Evolutionary conservation across 2,329 filamentous ascomycete species (phyloP).

Genomic region (Pseudogymnoascus sp.): DNA sequence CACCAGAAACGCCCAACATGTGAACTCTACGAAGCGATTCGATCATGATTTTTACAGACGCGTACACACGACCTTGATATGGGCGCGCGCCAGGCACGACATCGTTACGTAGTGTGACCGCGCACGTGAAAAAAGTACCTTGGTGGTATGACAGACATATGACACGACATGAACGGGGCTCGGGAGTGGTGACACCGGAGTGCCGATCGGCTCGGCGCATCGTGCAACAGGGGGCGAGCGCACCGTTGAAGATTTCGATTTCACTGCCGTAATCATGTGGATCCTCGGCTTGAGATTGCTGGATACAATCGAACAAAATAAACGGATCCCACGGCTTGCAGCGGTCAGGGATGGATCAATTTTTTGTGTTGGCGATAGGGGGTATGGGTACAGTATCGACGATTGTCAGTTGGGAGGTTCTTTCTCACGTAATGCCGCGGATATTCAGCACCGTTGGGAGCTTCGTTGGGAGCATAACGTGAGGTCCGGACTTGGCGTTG

Average conservation of each 20-base stretch:
- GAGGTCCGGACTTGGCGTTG: neutral
- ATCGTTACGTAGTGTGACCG: neutral
- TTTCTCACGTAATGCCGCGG: neutral
- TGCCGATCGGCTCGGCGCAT: slow-evolving; percentile 3
- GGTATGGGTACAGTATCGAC: neutral
- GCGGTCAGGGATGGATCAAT: neutral
- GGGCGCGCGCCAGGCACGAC: neutral
- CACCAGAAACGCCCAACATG: neutral
- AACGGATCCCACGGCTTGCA: neutral
- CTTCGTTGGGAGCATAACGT: slow-evolving; percentile 3
- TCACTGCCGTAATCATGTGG: neutral
- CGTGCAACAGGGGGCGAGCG: neutral
- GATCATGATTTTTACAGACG: neutral
- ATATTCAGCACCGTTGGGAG: neutral
- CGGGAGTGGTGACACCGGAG: neutral
- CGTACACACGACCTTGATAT: neutral
- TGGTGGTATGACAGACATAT: slow-evolving; percentile 9
- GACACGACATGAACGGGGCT: neutral
- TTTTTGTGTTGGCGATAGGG: neutral
- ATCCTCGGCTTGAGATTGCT: slow-evolving; percentile 5
- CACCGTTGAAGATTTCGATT: slow-evolving; percentile 1
- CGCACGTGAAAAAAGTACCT: neutral
- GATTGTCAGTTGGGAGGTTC: neutral
- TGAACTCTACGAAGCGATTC: neutral
- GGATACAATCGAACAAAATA: neutral